Evolutionary conservation across 2,329 filamentous ascomycete species (phyloP).

Genomic region (Monosporascus sp.): DNA sequence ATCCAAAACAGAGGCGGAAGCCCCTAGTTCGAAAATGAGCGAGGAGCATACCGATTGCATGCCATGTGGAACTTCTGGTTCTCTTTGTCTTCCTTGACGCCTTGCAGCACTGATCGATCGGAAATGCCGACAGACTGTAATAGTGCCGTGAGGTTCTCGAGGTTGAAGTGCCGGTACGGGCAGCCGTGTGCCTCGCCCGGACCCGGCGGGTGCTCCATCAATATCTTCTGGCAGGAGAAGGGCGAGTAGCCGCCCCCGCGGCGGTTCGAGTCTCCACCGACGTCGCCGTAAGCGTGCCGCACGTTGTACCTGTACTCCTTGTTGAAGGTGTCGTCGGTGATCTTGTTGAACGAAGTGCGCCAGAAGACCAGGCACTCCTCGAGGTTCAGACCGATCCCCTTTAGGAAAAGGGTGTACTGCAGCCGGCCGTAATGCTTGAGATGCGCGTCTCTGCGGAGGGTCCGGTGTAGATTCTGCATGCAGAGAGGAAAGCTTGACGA

Average conservation of each 20-base stretch:
- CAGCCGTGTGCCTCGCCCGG: constrained; percentile 92
- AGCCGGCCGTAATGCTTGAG: constrained; percentile 90
- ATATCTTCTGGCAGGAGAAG: constrained; percentile 90
- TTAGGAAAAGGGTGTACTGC: constrained; percentile 94
- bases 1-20: background rate
- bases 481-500: constrained; percentile 83
- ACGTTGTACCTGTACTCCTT: constrained; percentile 98
- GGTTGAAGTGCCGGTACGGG: constrained; percentile 86
- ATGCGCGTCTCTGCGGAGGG: constrained; percentile 80
- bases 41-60: constrained; percentile 68
- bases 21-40: background rate
- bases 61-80: constrained; percentile 90
- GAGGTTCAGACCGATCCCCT: constrained; percentile 87
- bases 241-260: constrained; percentile 84
- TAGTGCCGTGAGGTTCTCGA: constrained; percentile 77
- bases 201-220: constrained; percentile 82
- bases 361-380: constrained; percentile 92
- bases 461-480: constrained; percentile 87
- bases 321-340: constrained; percentile 92
- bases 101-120: constrained; percentile 72
- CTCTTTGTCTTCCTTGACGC: constrained; percentile 83
- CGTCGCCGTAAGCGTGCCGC: constrained; percentile 90
- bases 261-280: constrained; percentile 85
- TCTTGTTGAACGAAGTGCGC: constrained; percentile 77
- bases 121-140: constrained; percentile 74